Percentiles rank a stretch among this genome's conserved stretches.
phyloP scores from a whole-genome alignment of 2,329 filamentous ascomycete genomes.

The Aureobasidium zeae region DNA sequence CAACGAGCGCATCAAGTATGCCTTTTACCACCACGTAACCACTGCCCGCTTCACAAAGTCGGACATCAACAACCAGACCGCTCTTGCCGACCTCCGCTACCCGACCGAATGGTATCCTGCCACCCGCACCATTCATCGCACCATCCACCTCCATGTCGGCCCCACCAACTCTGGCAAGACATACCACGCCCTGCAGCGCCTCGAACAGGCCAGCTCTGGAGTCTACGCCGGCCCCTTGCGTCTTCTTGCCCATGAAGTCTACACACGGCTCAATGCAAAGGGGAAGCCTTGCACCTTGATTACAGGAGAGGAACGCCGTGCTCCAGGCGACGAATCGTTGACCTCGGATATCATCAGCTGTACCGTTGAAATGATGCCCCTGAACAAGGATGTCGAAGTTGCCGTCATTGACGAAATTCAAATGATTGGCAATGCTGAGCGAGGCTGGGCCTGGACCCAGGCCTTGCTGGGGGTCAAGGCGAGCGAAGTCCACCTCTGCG shows the following conservation, averaged over 20 bases:
- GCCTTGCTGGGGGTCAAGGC: slow-evolving; percentile 80
- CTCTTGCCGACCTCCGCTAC: slow-evolving; percentile 72
- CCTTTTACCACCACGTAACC: slow-evolving; percentile 58
- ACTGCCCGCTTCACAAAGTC: slow-evolving; percentile 48
- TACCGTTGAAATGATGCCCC: slow-evolving; percentile 81
- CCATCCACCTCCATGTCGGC: slow-evolving; percentile 84
- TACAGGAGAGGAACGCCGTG: slow-evolving; percentile 80
- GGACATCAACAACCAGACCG: slow-evolving; percentile 50
- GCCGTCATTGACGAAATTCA: slow-evolving; percentile 98
- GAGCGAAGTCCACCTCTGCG: slow-evolving; percentile 85
- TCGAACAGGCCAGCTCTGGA: slow-evolving; percentile 66
- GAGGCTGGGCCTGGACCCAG: slow-evolving; percentile 92
- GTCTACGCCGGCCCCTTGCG: slow-evolving; percentile 87
- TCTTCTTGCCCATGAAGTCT: slow-evolving; percentile 89
- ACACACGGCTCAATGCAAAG: slow-evolving; percentile 70
- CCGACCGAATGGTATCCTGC: slow-evolving; percentile 88
- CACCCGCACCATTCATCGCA: slow-evolving; percentile 70
- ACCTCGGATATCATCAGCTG: slow-evolving; percentile 60
- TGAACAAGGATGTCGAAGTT: slow-evolving; percentile 61
- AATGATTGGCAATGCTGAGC: slow-evolving; percentile 73
- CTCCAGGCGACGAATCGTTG: slow-evolving; percentile 39
- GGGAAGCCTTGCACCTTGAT: slow-evolving; percentile 69
- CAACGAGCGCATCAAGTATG: slow-evolving; percentile 45
- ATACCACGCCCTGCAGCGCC: slow-evolving; percentile 77
- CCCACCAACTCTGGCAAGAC: slow-evolving; percentile 98